Evolutionary conservation across 768 basidiomycete genomes (phyloP), one percentile per base, ranked within the genome.

Genomic region (Trametes meyenii): DNA sequence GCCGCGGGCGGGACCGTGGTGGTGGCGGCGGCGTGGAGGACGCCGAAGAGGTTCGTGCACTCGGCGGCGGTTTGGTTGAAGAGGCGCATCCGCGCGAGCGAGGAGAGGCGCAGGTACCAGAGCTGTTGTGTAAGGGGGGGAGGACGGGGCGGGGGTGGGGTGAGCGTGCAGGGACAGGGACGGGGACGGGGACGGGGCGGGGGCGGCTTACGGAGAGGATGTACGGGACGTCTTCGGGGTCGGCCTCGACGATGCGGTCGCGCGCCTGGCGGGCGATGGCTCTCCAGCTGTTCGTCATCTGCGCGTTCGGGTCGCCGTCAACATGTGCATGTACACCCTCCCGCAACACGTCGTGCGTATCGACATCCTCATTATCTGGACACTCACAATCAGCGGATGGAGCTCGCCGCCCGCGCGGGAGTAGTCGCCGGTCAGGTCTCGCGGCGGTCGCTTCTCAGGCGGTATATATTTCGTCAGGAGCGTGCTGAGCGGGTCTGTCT

Each of bases 221-320:
- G 61, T 82, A 78, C 10, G 71, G 70, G 49, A 92, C 65, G 58
- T 92, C 88, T 64, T 85, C 85, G 0, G 92, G 89, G 65, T 89
- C 81, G 51, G 88, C 78, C 17, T 80, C 78, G 21, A 93, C 85
- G 55, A 94, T 83, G 35, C 85, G 79, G 71, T 94, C 92, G 69
- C 88, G 82, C 36, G 92, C 90, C 89, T 92, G 91, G 64, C 78
- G 82, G n/a, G 92, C 92, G 56, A 94, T 69, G 1, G 92, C 85
- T 55, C 92, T 81, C 92, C 92, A 94, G 70, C 88, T 91, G 67
- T 94, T 94, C 42, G 89, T 86, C 88, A 92, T 92, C 92, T 94
- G 67, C 63, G 42, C 46, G 3, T 26, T 21, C 46, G 26, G 21
- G n/a, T 23, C 44, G n/a, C n/a, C 5, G 23, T 48, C 46, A 64